Evolutionary conservation across 305 asterid species (phyloP).

Genomic region (Fraxinus paxiana): DNA sequence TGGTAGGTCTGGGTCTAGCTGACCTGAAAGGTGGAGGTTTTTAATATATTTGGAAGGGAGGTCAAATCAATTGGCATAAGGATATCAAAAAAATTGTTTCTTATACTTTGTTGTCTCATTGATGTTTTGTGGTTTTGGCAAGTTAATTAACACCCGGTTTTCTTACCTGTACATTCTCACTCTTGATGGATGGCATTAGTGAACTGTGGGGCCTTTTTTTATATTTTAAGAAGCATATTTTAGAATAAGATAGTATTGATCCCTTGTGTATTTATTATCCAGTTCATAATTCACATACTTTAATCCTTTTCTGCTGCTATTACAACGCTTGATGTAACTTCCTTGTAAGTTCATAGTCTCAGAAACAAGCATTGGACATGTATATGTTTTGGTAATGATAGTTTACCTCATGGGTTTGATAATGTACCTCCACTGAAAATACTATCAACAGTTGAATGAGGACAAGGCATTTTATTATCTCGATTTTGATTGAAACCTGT

Average conservation of each 20-base stretch:
- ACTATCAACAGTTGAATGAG: background rate
- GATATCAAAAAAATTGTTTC: background rate
- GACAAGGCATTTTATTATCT: no score
- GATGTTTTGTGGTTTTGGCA: background rate
- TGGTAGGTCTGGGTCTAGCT: background rate
- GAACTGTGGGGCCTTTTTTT: background rate
- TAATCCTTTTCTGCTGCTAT: background rate
- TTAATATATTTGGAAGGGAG: no score
- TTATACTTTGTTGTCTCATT: background rate
- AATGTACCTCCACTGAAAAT: background rate
- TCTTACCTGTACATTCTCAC: background rate
- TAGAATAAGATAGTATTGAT: background rate
- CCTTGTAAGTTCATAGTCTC: background rate
- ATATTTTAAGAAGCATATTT: background rate
- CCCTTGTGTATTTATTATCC: no score
- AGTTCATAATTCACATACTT: background rate
- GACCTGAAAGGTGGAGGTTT: background rate
- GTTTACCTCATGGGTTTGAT: background rate
- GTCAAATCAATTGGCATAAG: no score
- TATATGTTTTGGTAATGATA: background rate
- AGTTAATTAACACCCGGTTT: background rate
- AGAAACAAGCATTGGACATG: background rate
- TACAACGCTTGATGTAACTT: background rate
- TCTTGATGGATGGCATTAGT: background rate
- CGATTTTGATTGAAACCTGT: slow-evolving; percentile 19